phyloP scores from a whole-genome alignment of 495 filamentous ascomycete genomes.

The Tuber aestivum region DNA sequence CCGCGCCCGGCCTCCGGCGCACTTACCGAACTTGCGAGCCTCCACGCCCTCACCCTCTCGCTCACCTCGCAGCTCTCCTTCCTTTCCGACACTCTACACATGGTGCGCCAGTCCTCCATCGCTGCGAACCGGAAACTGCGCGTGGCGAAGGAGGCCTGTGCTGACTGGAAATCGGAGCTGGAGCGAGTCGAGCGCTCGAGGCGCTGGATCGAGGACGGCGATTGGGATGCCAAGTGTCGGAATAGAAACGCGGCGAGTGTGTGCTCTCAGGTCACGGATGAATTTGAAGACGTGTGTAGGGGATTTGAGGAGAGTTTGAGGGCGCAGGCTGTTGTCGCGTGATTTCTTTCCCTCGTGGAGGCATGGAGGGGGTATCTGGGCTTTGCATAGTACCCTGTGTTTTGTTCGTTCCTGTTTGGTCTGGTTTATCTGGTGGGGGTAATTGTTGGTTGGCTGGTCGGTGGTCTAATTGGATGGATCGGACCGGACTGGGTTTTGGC shows the following conservation, averaged over 20 bases:
- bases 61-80: slow-evolving; percentile 73
- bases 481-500: not conserved
- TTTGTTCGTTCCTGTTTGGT: not conserved
- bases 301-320: slow-evolving; percentile 55
- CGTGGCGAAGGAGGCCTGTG: slow-evolving; percentile 70
- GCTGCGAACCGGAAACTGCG: slow-evolving; percentile 69
- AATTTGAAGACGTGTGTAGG: slow-evolving; percentile 81
- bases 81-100: slow-evolving; percentile 87
- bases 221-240: slow-evolving; percentile 69
- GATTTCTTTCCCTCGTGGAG: slow-evolving; percentile 3
- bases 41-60: slow-evolving; percentile 66
- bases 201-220: slow-evolving; percentile 68
- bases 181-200: slow-evolving; percentile 74
- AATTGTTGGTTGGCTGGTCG: not conserved
- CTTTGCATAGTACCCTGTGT: not conserved
- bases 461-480: not conserved
- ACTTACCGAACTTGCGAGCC: slow-evolving; percentile 48
- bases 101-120: slow-evolving; percentile 79
- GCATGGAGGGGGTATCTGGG: not conserved
- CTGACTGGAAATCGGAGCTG: slow-evolving; percentile 73
- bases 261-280: slow-evolving; percentile 79
- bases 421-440: not conserved
- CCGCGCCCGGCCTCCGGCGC: slow-evolving; percentile 43
- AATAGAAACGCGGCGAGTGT: slow-evolving; percentile 70
- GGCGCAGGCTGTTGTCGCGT: slow-evolving; percentile 28